Conservation (phyloP, 2,329 filamentous ascomycete species). For the Phialophora expanda region DNA sequence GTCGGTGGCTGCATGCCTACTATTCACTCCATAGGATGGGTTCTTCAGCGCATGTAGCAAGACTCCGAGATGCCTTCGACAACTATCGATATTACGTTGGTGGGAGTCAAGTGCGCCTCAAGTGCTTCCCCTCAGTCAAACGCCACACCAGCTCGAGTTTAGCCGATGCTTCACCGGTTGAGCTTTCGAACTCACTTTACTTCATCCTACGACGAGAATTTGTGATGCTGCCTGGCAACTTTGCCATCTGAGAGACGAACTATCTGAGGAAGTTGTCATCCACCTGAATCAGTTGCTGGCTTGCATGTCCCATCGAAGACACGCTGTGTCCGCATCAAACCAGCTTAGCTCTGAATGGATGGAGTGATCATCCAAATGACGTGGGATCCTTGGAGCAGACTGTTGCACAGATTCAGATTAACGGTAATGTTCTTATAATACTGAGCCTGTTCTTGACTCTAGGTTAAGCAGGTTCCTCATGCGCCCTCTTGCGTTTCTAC, state of each 20-base stretch:
- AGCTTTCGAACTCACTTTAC: background rate
- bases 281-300: background rate
- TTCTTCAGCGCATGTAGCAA: background rate
- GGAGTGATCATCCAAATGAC: constrained; percentile 2
- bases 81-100: background rate
- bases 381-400: background rate
- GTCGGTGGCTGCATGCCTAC: constrained; percentile 22
- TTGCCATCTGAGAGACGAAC: background rate
- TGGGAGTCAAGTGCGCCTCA: background rate
- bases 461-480: background rate
- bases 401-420: background rate
- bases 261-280: background rate
- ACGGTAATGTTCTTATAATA: background rate
- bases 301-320: background rate
- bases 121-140: constrained; percentile 7
- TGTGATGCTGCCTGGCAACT: background rate
- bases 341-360: background rate
- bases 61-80: background rate
- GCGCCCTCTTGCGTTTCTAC: background rate
- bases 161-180: constrained; percentile 9
- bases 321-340: background rate
- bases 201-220: background rate
- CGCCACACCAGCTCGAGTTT: constrained; percentile 6
- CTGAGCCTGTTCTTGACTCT: background rate
- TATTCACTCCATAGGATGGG: background rate